A percentile compares a stretch with the other conserved stretches of the same genome.
Evolutionary conservation across 2,329 filamentous ascomycete species (phyloP).

Genomic region (Fusarium sp.): DNA sequence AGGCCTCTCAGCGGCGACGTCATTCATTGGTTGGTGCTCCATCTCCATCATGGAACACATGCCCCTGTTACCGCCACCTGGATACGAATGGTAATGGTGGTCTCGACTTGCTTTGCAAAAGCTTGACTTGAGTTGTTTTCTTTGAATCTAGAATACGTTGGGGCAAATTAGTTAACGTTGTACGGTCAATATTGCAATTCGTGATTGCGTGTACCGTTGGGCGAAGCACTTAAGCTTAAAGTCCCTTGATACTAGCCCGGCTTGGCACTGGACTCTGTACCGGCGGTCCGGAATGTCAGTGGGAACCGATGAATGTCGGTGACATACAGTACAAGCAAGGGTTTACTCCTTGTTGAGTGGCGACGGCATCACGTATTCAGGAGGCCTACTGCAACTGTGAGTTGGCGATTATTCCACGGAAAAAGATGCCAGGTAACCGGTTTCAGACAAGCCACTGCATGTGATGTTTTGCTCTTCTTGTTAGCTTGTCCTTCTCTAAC

Average conservation of each 20-base stretch:
- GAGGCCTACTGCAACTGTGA: no score
- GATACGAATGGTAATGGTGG: conserved; percentile 8
- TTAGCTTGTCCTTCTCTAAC: no score
- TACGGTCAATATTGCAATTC: neutral
- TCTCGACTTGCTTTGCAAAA: conserved; percentile 4
- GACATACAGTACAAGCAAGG: no score
- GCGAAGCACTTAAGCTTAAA: conserved; percentile 42
- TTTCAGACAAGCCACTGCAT: no score
- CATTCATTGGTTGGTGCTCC: conserved; percentile 38
- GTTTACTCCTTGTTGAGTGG: no score
- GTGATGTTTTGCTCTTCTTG: no score
- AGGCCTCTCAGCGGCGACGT: conserved; percentile 44
- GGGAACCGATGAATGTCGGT: no score
- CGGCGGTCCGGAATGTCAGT: no score
- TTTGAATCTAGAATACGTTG: neutral
- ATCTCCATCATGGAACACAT: conserved; percentile 17
- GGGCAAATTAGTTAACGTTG: conserved; percentile 1
- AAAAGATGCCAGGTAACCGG: no score
- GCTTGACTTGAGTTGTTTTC: neutral
- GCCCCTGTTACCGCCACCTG: conserved; percentile 32
- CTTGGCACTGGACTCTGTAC: conserved; percentile 17
- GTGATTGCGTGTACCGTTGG: conserved; percentile 31
- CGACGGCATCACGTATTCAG: no score
- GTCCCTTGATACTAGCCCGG: conserved; percentile 15
- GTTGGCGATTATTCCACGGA: no score